These are phyloP conservation scores for Isabelozyma gotoi DNA, from an alignment of 805 yeast genomes.

Conservation along the genomic window DNA sequence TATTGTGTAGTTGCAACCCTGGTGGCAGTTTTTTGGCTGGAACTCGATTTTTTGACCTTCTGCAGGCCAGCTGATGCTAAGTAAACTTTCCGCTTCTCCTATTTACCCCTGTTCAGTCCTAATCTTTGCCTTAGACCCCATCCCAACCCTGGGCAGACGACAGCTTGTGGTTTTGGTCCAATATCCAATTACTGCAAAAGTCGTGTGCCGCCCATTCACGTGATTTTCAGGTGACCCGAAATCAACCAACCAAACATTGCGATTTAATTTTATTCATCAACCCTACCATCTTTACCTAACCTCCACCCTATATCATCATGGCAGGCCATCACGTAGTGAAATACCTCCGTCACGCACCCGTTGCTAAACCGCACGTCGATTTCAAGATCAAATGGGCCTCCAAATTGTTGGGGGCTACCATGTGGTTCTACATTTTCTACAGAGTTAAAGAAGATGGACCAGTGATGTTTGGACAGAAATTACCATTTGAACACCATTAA, in stretches of 20 bases:
- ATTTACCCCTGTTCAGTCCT: too few species aligned
- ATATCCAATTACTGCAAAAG: too few species aligned
- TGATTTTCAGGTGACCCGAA: neutral
- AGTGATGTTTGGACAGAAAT: conserved; percentile 51
- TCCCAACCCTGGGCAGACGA: too few species aligned
- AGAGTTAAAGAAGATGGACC: conserved; percentile 73
- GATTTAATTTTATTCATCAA: neutral
- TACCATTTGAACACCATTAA: conserved; percentile 39
- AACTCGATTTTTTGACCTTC: too few species aligned
- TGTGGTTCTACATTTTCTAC: conserved; percentile 89
- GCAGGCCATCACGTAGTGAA: conserved; percentile 44
- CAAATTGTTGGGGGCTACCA: conserved; percentile 74
- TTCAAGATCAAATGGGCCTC: conserved; percentile 58
- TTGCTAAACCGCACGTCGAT: conserved; percentile 66
- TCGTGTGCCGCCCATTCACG: neutral
- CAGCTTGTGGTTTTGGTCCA: too few species aligned
- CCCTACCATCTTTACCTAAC: neutral
- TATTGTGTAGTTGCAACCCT: too few species aligned
- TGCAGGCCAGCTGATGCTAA: too few species aligned
- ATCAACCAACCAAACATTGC: conserved; percentile 1
- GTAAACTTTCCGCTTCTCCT: too few species aligned
- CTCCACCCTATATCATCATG: conserved; percentile 19
- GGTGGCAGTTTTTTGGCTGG: too few species aligned
- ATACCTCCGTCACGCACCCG: conserved; percentile 56
- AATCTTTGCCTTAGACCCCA: too few species aligned